These are phyloP conservation scores for Xylariaceae sp. DNA, from an alignment of 2,329 filamentous ascomycete species.

Conservation along the genomic window DNA sequence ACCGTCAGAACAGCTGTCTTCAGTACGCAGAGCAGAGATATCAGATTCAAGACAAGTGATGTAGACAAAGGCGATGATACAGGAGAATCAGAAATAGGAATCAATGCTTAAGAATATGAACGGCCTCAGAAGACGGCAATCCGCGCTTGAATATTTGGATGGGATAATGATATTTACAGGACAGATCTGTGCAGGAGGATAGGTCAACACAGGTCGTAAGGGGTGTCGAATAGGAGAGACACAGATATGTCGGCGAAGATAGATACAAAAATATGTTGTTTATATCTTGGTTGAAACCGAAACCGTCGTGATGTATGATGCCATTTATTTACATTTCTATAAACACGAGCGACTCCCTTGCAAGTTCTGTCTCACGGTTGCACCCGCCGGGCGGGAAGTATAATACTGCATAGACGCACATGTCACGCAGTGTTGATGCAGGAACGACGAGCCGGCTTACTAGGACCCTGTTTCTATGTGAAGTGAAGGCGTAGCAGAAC, in stretches of 20 bases:
- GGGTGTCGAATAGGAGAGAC: background rate
- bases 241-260: background rate
- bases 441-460: slow-evolving; percentile 2
- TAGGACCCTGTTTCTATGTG: background rate
- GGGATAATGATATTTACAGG: background rate
- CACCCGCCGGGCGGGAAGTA: background rate
- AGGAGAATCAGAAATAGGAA: background rate
- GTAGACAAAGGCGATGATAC: background rate
- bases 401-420: background rate
- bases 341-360: background rate
- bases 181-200: background rate
- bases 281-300: slow-evolving; percentile 1
- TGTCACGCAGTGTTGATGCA: slow-evolving; percentile 25
- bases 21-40: background rate
- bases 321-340: background rate
- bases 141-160: background rate
- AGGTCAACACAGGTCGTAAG: slow-evolving; percentile 7
- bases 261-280: background rate
- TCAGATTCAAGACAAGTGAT: background rate
- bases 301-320: slow-evolving; percentile 1
- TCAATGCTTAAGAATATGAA: background rate
- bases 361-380: background rate
- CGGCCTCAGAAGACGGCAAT: background rate
- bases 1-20: background rate
- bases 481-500: background rate